A percentile compares a stretch with the other conserved stretches of the same genome.
Conservation (phyloP, 1,139 yeast genomes). For the Kluyveromyces sp. region DNA sequence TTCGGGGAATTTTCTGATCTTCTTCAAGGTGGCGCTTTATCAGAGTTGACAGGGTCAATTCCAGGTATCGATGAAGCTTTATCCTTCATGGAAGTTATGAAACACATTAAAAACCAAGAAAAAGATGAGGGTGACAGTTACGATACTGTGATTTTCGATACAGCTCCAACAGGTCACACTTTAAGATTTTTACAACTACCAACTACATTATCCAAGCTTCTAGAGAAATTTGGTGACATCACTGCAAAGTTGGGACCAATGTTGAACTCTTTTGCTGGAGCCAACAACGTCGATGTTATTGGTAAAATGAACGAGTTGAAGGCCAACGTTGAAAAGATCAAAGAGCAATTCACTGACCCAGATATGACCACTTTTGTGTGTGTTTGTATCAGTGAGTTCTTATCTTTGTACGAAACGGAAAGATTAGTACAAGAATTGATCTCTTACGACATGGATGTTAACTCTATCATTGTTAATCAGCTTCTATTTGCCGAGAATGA, state of each 20-base stretch:
- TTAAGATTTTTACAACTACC: constrained; percentile 91
- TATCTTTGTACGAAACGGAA: constrained; percentile 93
- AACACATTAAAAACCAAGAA: constrained; percentile 80
- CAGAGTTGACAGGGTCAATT: constrained; percentile 86
- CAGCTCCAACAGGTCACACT: constrained; percentile 98
- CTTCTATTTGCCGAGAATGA: constrained; percentile 65
- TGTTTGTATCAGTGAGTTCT: constrained; percentile 93
- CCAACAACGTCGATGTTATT: constrained; percentile 70
- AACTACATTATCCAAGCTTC: constrained; percentile 76
- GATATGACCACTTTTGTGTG: constrained; percentile 94
- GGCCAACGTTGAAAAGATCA: constrained; percentile 76
- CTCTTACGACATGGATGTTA: constrained; percentile 92
- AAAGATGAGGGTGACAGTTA: constrained; percentile 44
- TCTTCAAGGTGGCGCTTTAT: constrained; percentile 41
- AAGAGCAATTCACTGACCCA: constrained; percentile 91
- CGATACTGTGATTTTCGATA: constrained; percentile 89
- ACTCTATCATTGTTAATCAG: constrained; percentile 91
- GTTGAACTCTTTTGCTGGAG: constrained; percentile 55
- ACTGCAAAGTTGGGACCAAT: constrained; percentile 87
- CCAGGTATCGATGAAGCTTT: constrained; percentile 98
- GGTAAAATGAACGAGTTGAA: constrained; percentile 78
- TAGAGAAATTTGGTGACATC: constrained; percentile 79
- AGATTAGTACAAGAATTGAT: constrained; percentile 94
- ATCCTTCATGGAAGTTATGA: constrained; percentile 94
- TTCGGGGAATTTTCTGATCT: constrained; percentile 24